A percentile compares a stretch with the other conserved stretches of the same genome.
These are phyloP conservation scores for Hyaloscypha variabilis DNA, from an alignment of 495 filamentous ascomycete genomes.

Conservation along the genomic window DNA sequence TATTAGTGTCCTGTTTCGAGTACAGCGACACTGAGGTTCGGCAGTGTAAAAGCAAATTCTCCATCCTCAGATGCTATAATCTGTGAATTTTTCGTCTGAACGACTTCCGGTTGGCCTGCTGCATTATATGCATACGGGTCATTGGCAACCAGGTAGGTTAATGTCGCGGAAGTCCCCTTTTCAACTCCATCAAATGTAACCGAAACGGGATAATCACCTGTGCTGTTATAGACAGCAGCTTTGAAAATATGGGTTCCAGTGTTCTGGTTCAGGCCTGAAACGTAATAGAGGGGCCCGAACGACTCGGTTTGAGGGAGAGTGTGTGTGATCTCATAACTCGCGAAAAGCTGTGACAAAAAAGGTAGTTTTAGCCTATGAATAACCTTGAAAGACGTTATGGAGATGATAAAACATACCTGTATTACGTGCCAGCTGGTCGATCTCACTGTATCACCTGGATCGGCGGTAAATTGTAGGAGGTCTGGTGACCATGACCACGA, in stretches of 20 bases:
- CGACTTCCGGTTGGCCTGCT: too few species aligned
- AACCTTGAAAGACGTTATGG: slow-evolving; percentile 20
- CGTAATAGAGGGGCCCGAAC: slow-evolving; percentile 35
- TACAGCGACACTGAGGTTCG: too few species aligned
- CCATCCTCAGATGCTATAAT: too few species aligned
- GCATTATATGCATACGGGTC: too few species aligned
- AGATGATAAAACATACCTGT: slow-evolving; percentile 29
- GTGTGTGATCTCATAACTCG: slow-evolving; percentile 20
- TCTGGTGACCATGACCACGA: slow-evolving; percentile 42
- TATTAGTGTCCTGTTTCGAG: too few species aligned
- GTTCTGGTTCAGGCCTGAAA: slow-evolving; percentile 29
- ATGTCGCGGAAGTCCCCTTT: slow-evolving; percentile 46
- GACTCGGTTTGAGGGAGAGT: slow-evolving; percentile 33
- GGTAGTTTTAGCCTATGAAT: slow-evolving; percentile 29
- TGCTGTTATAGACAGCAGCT: slow-evolving; percentile 67
- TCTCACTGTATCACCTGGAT: too few species aligned
- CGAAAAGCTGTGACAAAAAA: slow-evolving; percentile 34
- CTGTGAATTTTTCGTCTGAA: too few species aligned
- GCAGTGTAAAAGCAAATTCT: too few species aligned
- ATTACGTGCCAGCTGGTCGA: too few species aligned
- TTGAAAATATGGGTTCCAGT: slow-evolving; percentile 56
- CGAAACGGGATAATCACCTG: slow-evolving; percentile 47
- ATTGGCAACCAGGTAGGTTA: too few species aligned
- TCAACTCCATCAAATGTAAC: slow-evolving; percentile 58
- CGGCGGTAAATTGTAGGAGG: too few species aligned